Evolutionary conservation across 371 early-diverging fungal species (phyloP), one percentile per base, ranked within the genome.

Genomic region (Lichtheimia ramosa): DNA sequence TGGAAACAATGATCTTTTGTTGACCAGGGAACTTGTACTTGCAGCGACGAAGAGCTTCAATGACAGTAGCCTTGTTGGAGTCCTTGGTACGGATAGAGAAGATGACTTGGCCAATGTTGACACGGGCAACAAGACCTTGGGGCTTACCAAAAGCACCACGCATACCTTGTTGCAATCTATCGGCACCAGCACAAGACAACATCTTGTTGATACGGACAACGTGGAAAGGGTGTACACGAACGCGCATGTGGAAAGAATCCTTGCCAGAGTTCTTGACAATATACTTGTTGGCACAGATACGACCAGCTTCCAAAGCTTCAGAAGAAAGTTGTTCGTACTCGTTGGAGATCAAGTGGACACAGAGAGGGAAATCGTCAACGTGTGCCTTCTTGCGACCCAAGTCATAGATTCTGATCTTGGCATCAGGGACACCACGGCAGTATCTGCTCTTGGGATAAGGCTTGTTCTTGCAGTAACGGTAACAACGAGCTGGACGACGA

Each of bases 181-280:
- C 99, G 73, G 99, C 99, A 86, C 99, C 99, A 74, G 99, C 99
- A 85, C 99, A 99, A 67, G 99, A 99, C 92, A 99, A 92, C 99
- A 99, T 99, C 90, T 99, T 99, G 92, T 99, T 99, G 93, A 99
- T 99, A 80, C 99, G 96, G 70, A 99, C 83, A 57, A 99, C 99
- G 88, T 99, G 99, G 90, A 92, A 98, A 53, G 99, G 99, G 85
- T 99, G 99, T 68, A 99, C 98, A 72, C 98, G 94, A 58, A 99
- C 87, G 74, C 99, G 91, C 92, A 99, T 86, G 89, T 99, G 99
- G 97, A 99, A 99, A 55, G 97, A 94, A 73, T 99, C 99, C 92
- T 99, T 99, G 67, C 99, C 99, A 57, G 97, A 83, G 71, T 81
- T 84, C 91, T 98, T 99, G 79, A 95, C 82, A 79, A 99, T 97